Evolutionary conservation across 2,329 filamentous ascomycete genomes (phyloP), one percentile per base, ranked within the genome.

Genomic region (Pleoardoris graminearum): DNA sequence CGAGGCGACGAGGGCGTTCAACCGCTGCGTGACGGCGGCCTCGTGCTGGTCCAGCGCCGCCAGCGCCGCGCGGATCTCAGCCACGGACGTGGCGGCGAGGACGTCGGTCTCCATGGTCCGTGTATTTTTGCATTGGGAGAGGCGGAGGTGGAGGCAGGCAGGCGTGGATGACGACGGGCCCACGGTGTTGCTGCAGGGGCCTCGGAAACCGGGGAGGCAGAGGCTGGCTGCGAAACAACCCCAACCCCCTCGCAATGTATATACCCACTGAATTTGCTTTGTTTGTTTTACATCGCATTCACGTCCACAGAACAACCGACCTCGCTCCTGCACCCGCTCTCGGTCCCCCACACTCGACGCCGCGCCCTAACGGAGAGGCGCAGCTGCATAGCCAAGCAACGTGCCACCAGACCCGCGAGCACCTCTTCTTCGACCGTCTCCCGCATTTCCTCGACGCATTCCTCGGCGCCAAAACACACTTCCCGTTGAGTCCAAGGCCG

Each of bases 31-130:
- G 58, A 97, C 85, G 49, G 81, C 76, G 56, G 85, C 81, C 75
- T 97, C 92, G 68, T 88, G 88, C 46, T 80, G 77, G 68, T 92
- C 89, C 46, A 97, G 85, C 61, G 85, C 80, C 37, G 85, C 81
- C 59, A 99, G 84, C 48, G 88, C 86, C 55, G 86, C 83, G 68
- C 88, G 88, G 70, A 99, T 88, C 58, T 96, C 90, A 60, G 87
- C 82, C 61, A 92, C 81, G 63, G 85, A 90, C 61, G 83, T 82
- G 63, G 89, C 89, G 77, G 87, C 83, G 76, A 85, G 85, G 67
- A 75, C 59, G 59, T 74, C 67, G 52, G 65, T 54, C 36, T 61
- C 62, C 59, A 63, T 64, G 60, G 25, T 59, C 50, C 47, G 37
- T 21, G 49, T 33, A 43, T n/a, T 19, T 16, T n/a, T 14, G 36